phyloP scores from a whole-genome alignment of 495 filamentous ascomycete species.

The Trichoderma erinaceum region DNA sequence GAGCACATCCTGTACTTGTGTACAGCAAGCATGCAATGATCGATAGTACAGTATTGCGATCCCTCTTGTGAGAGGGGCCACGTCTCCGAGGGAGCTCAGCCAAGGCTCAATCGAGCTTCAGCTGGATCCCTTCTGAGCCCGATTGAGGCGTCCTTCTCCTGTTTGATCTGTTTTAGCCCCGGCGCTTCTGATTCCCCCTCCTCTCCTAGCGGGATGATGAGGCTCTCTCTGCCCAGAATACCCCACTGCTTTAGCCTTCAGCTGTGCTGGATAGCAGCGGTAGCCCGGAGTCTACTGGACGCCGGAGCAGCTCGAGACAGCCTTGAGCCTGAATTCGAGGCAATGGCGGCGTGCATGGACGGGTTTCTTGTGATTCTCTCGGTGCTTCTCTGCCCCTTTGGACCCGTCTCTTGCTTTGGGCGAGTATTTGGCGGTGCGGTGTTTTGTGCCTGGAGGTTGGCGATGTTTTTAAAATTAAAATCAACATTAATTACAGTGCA shows the following conservation, averaged over 20 bases:
- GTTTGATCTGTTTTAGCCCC: neutral
- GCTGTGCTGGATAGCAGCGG: neutral
- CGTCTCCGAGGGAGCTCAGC: neutral
- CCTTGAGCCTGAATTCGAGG: neutral
- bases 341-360: neutral
- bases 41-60: neutral
- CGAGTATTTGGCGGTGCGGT: too few relatives aligned
- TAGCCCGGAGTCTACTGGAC: neutral
- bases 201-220: constrained; percentile 7
- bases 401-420: too few relatives aligned
- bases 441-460: neutral
- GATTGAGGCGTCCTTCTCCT: neutral
- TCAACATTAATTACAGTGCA: neutral
- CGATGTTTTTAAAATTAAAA: neutral
- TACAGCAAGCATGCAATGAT: neutral
- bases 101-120: constrained; percentile 9
- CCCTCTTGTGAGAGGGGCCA: constrained; percentile 12
- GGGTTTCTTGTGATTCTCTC: neutral
- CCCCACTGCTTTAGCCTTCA: constrained; percentile 6
- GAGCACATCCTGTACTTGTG: neutral
- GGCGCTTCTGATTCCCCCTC: constrained; percentile 6
- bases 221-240: constrained; percentile 6
- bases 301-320: constrained; percentile 1
- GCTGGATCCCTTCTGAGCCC: neutral
- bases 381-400: neutral